Evolutionary conservation across 73 alveolate genomes (phyloP).

Genomic region (Blepharisma japonicum): DNA sequence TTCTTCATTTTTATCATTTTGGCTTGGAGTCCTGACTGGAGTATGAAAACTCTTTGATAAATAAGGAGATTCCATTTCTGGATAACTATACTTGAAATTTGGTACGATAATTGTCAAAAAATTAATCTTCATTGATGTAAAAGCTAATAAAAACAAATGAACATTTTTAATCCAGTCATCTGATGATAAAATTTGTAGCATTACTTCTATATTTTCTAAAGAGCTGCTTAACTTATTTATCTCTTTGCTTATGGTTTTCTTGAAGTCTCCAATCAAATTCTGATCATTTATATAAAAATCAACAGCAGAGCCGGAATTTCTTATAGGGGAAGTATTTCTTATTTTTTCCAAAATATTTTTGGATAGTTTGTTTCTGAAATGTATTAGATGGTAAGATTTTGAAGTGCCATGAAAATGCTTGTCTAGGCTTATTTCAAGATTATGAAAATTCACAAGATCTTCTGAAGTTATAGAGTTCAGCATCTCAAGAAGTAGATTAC

Average conservation of each 20-base stretch:
- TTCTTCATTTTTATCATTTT: too few species aligned
- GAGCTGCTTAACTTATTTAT: not conserved
- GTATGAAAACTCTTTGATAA: too few species aligned
- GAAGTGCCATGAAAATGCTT: not conserved
- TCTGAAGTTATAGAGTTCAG: not conserved
- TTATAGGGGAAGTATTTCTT: not conserved
- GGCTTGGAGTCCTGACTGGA: too few species aligned
- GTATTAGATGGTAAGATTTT: not conserved
- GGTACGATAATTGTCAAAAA: not conserved
- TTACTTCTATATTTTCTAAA: not conserved
- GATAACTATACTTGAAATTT: too few species aligned
- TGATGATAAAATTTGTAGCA: not conserved
- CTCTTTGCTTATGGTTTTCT: not conserved
- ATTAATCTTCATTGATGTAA: slow-evolving; percentile 21
- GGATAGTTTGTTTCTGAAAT: too few species aligned
- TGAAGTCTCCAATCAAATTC: not conserved
- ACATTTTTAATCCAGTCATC: not conserved
- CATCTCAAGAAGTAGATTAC: not conserved
- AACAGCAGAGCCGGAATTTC: not conserved
- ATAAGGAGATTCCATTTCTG: too few species aligned
- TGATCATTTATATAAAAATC: not conserved
- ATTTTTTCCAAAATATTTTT: too few species aligned
- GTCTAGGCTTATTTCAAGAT: not conserved
- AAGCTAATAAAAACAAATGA: slow-evolving; percentile 13
- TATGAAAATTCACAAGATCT: slow-evolving; percentile 12